phyloP scores from a whole-genome alignment of 2,329 filamentous ascomycete genomes.

The Calonectria henricotiae region DNA sequence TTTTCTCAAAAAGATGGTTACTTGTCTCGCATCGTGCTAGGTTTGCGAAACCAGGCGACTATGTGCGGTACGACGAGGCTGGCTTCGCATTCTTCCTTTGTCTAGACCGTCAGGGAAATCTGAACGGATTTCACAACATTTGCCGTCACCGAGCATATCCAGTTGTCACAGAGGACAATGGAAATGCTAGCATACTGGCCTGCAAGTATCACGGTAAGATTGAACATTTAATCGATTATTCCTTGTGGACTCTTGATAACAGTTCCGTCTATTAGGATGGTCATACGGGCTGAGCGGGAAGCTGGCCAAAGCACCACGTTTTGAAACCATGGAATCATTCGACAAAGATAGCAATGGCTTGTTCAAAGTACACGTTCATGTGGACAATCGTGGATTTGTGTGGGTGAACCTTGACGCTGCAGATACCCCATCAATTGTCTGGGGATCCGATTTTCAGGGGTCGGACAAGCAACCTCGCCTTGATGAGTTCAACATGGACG shows the following conservation, averaged over 20 bases:
- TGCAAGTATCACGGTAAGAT: conserved; percentile 71
- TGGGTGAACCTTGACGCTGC: conserved; percentile 72
- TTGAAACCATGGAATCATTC: conserved; percentile 71
- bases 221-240: background rate
- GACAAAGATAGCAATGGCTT: conserved; percentile 71
- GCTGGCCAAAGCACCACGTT: conserved; percentile 74
- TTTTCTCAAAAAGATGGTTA: conserved; percentile 71
- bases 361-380: conserved; percentile 69
- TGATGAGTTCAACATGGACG: conserved; percentile 63
- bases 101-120: conserved; percentile 65
- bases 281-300: conserved; percentile 73
- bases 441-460: conserved; percentile 67
- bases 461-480: conserved; percentile 65
- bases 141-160: conserved; percentile 75
- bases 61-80: conserved; percentile 69
- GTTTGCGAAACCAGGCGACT: conserved; percentile 68
- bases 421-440: conserved; percentile 62
- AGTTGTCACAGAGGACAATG: conserved; percentile 67
- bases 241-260: background rate
- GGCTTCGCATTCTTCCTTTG: conserved; percentile 71
- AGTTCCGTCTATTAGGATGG: conserved; percentile 62
- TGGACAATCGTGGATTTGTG: conserved; percentile 70
- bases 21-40: conserved; percentile 68
- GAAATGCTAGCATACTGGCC: conserved; percentile 68
- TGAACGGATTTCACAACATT: conserved; percentile 76